phyloP scores from a whole-genome alignment of 2,329 filamentous ascomycete species.

The Onygenales sp. region DNA sequence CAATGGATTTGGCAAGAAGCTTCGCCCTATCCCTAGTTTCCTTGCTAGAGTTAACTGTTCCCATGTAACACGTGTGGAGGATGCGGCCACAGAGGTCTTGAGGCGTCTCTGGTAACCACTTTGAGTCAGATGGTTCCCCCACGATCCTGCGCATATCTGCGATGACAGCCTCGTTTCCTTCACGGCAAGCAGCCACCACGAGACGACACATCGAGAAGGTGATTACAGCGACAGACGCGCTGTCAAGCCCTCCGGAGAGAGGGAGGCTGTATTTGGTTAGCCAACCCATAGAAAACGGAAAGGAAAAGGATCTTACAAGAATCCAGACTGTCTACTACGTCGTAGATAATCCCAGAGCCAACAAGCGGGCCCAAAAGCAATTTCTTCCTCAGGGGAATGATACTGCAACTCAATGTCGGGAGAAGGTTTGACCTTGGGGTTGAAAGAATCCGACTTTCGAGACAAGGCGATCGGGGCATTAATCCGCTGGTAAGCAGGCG shows the following conservation, averaged over 20 bases:
- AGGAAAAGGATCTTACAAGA: not conserved
- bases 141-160: slow-evolving; percentile 24
- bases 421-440: slow-evolving; percentile 10
- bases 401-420: slow-evolving; percentile 11
- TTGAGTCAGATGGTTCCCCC: slow-evolving; percentile 21
- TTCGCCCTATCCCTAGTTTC: slow-evolving; percentile 59
- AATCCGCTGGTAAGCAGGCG: slow-evolving; percentile 19
- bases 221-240: slow-evolving; percentile 20
- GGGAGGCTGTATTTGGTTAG: slow-evolving; percentile 19
- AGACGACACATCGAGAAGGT: slow-evolving; percentile 26
- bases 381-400: slow-evolving; percentile 20
- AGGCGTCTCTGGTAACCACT: slow-evolving; percentile 42
- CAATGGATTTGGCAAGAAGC: slow-evolving; percentile 49
- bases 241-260: slow-evolving; percentile 25
- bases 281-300: slow-evolving; percentile 5
- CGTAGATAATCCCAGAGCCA: slow-evolving; percentile 25
- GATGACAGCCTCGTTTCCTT: slow-evolving; percentile 17
- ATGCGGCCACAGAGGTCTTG: slow-evolving; percentile 49
- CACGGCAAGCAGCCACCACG: slow-evolving; percentile 18
- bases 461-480: slow-evolving; percentile 19
- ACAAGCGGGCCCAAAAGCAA: slow-evolving; percentile 14
- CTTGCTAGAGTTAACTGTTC: slow-evolving; percentile 53
- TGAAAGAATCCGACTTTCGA: slow-evolving; percentile 12
- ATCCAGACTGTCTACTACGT: slow-evolving; percentile 9
- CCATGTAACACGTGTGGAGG: slow-evolving; percentile 59